A percentile compares a stretch with the other conserved stretches of the same genome.
These are phyloP conservation scores for Syncephalastrum contaminatum DNA, from an alignment of 371 early-diverging fungal genomes.

Conservation along the genomic window DNA sequence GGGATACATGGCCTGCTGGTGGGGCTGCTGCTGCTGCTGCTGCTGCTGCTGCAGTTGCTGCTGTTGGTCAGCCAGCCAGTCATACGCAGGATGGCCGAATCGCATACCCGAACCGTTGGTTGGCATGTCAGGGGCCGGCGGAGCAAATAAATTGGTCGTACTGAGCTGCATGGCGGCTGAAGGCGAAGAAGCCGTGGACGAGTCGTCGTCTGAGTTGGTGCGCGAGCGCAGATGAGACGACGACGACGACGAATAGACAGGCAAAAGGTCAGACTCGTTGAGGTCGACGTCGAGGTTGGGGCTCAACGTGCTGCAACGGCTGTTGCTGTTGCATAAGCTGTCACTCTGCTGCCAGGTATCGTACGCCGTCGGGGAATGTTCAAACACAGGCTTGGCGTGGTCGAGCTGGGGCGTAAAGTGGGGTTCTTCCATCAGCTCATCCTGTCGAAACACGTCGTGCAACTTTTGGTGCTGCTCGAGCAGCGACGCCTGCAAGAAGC, in stretches of 20 bases:
- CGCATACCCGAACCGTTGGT: neutral
- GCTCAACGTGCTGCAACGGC: conserved; percentile 31
- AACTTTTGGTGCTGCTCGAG: conserved; percentile 66
- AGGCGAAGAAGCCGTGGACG: conserved; percentile 27
- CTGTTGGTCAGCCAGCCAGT: conserved; percentile 6
- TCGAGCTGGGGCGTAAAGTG: neutral
- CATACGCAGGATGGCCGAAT: conserved; percentile 1
- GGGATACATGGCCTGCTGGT: conserved; percentile 10
- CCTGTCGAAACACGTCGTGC: conserved; percentile 29
- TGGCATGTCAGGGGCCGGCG: neutral
- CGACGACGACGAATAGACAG: neutral
- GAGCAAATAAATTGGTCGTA: too few relatives aligned
- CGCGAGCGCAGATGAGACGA: conserved; percentile 4
- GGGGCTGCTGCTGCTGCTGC: conserved; percentile 12
- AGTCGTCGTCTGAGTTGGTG: conserved; percentile 21
- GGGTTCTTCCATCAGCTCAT: conserved; percentile 2
- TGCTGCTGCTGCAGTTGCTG: conserved; percentile 9
- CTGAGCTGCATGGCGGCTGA: conserved; percentile 19
- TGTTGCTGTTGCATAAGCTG: conserved; percentile 1
- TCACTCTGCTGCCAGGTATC: conserved; percentile 1
- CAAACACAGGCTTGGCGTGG: conserved; percentile 1
- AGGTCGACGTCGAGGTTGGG: conserved; percentile 20
- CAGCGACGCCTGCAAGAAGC: conserved; percentile 68
- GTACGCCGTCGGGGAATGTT: conserved; percentile 10
- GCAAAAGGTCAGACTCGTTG: neutral